Conservation (phyloP, 2,329 filamentous ascomycete species). For the Fusarium nurragi region DNA sequence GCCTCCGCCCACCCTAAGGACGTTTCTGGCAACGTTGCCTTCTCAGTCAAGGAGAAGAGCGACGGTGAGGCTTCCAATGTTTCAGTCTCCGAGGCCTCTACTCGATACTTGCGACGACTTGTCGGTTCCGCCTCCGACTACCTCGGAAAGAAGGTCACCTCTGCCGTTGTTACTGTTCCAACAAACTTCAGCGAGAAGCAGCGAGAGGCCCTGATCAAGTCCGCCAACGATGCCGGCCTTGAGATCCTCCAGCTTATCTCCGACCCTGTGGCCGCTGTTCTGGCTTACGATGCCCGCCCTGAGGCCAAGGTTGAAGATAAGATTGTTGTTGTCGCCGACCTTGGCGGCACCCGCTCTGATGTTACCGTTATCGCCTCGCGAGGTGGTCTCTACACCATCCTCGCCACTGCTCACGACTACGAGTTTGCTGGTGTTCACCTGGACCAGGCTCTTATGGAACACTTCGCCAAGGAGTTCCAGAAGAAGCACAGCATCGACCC, state of each 20-base stretch:
- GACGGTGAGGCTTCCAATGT: slow-evolving; percentile 73
- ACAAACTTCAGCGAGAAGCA: slow-evolving; percentile 93
- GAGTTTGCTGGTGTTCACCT: slow-evolving; percentile 87
- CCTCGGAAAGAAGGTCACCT: slow-evolving; percentile 90
- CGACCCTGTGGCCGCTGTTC: slow-evolving; percentile 87
- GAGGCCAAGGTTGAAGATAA: slow-evolving; percentile 83
- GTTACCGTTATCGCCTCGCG: slow-evolving; percentile 89
- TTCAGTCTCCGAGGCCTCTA: slow-evolving; percentile 81
- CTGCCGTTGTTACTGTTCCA: slow-evolving; percentile 93
- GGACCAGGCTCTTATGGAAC: slow-evolving; percentile 91
- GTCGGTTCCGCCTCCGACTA: slow-evolving; percentile 88
- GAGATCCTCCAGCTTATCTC: slow-evolving; percentile 93
- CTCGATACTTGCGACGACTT: slow-evolving; percentile 84
- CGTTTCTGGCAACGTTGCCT: slow-evolving; percentile 75
- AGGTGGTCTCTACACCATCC: slow-evolving; percentile 94
- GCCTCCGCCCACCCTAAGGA: slow-evolving; percentile 90
- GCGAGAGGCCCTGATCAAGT: slow-evolving; percentile 79
- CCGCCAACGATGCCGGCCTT: slow-evolving; percentile 81
- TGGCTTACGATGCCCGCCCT: slow-evolving; percentile 89
- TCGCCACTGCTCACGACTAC: slow-evolving; percentile 95
- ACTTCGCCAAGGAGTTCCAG: slow-evolving; percentile 98
- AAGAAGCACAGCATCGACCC: slow-evolving; percentile 96
- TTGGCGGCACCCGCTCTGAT: slow-evolving; percentile 93
- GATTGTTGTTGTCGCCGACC: slow-evolving; percentile 87
- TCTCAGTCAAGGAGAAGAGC: slow-evolving; percentile 82